Evolutionary conservation across 1,284 basidiomycete genomes (phyloP).

Genomic region (Golubevia pallescens): DNA sequence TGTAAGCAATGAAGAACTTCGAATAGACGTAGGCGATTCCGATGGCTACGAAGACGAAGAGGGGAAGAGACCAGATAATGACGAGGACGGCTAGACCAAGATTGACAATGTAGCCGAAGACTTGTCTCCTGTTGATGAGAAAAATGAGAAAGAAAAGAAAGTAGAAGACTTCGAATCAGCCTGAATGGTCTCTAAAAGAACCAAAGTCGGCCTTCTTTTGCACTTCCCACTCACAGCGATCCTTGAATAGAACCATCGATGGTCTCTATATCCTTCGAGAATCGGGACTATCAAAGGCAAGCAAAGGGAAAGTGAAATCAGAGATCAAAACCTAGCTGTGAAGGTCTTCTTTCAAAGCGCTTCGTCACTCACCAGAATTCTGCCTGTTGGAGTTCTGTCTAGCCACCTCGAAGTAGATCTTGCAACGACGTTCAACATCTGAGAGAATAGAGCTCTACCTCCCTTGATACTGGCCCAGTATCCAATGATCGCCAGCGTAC

Average conservation of each 20-base stretch:
- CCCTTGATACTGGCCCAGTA: conserved; percentile 16
- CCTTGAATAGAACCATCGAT: conserved; percentile 4
- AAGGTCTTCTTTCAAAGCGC: too few species aligned
- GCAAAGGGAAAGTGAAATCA: too few species aligned
- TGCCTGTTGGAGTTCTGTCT: conserved; percentile 39
- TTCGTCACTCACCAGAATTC: conserved; percentile 34
- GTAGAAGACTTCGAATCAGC: too few species aligned
- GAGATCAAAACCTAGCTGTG: too few species aligned
- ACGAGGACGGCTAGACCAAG: conserved; percentile 4
- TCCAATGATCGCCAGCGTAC: too few species aligned
- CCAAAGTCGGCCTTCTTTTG: too few species aligned
- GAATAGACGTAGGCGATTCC: conserved; percentile 30
- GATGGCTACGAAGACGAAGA: conserved; percentile 2
- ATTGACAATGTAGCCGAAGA: conserved; percentile 7
- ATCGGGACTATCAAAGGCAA: too few species aligned
- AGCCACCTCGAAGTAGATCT: conserved; percentile 43
- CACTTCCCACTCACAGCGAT: conserved; percentile 8
- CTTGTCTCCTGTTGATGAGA: not conserved
- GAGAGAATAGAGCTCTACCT: conserved; percentile 26
- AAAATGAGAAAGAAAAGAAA: too few species aligned
- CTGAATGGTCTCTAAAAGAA: too few species aligned
- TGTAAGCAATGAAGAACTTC: conserved; percentile 21
- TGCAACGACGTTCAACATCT: conserved; percentile 33
- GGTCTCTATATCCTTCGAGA: not conserved
- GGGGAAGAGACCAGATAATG: not conserved